Percentiles rank a stretch among this genome's conserved stretches.
Evolutionary conservation across 768 basidiomycete genomes (phyloP).

Genomic region (Amanita pseudoporphyria): DNA sequence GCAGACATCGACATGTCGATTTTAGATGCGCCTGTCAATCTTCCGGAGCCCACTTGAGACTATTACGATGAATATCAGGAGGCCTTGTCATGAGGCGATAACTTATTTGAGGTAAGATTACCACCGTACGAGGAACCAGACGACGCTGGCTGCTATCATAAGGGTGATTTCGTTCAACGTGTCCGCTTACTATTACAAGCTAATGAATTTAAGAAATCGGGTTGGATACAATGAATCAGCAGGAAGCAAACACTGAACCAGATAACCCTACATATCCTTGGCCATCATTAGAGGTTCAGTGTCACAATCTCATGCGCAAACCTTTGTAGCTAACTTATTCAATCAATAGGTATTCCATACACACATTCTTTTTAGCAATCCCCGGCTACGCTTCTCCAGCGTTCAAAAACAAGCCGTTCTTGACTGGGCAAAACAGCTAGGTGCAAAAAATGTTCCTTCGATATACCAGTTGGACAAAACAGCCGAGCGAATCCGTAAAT

Average conservation of each 20-base stretch:
- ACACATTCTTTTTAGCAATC: constrained; percentile 4
- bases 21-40: neutral
- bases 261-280: constrained; percentile 5
- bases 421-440: constrained; percentile 5
- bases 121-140: neutral
- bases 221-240: neutral
- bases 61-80: constrained; percentile 1
- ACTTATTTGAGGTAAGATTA: constrained; percentile 1
- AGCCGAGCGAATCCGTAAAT: neutral
- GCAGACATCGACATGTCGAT: neutral
- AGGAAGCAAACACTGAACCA: neutral
- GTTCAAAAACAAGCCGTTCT: constrained; percentile 6
- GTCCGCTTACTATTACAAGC: neutral
- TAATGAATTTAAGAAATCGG: neutral
- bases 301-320: neutral
- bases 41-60: neutral
- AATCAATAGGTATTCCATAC: neutral
- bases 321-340: constrained; percentile 3
- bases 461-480: neutral
- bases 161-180: neutral
- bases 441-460: constrained; percentile 1
- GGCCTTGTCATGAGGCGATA: neutral
- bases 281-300: constrained; percentile 3
- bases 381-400: constrained; percentile 4
- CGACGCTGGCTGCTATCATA: neutral